Base-by-base conservation (phyloP, 2,329 filamentous ascomycete species). In the Colletotrichum musicola region DNA sequence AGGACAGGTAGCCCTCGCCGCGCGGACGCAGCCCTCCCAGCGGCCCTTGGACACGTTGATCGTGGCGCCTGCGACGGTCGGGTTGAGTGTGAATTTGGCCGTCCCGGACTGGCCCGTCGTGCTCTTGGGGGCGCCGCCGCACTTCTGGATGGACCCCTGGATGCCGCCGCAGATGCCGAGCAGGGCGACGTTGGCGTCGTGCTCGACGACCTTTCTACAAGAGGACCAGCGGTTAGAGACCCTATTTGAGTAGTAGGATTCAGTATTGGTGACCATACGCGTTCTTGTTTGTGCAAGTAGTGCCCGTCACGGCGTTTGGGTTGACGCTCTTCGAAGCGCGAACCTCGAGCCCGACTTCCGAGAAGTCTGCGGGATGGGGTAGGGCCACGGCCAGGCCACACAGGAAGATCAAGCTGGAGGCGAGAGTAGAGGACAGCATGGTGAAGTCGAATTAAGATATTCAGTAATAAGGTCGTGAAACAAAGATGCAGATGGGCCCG, bases 1-100 rank as follows among this genome's bases (percentile, higher is more conserved):
- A 16, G 84, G 84, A 73, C 85, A 87, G 40, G 81, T 80, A 65
- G 83, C 81, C 61, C 82, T 75, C 59, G 85, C 86, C 12, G 86
- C 86, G 38, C 83, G 80, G 57, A 88, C 80, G 73, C 86, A 88
- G 53, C 81, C 78, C 74, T 87, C 83, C 85, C 86, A 86, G 22
- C 81, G 77, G n/a, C 80, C 81, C 76, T 87, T 88, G 46, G 80
- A 82, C 65, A 88, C 80, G 75, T 84, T 84, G 75, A 88, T 86
- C 6, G 81, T 84, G 20, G 82, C 80, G 4, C 83, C 85, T 0
- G 72, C 62, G 2, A 76, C 76, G 9, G 79, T 77, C 0, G 83
- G 79, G 16, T 76, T 79, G 10, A 88, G 78, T 3, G 74, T 79
- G 75, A 88, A 87, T 64, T 80, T 75, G 6, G 83, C 85, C 6